A percentile compares a stretch with the other conserved stretches of the same genome.
These are phyloP conservation scores for Asterochloris sp. DNA, from an alignment of 139 green algal genomes.

Conservation along the genomic window DNA sequence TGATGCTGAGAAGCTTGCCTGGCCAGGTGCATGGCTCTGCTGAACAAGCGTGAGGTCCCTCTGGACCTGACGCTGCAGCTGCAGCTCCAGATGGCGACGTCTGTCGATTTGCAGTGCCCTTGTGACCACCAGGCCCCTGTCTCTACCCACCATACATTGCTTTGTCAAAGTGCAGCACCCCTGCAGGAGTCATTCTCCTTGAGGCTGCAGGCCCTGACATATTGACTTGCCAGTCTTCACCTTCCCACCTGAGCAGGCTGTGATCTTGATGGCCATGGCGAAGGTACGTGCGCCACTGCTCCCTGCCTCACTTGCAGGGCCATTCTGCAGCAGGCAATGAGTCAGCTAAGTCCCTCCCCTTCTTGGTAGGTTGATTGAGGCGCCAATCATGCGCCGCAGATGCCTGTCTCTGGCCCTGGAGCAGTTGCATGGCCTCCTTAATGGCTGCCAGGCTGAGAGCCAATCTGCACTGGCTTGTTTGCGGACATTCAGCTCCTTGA, in stretches of 20 bases:
- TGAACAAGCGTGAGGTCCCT: background rate
- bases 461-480: too few species aligned
- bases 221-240: background rate
- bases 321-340: too few species aligned
- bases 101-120: conserved; percentile 20
- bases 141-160: background rate
- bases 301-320: too few species aligned
- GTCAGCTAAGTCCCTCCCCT: too few species aligned
- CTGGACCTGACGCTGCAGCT: conserved; percentile 11
- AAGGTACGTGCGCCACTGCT: too few species aligned
- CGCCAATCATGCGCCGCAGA: too few species aligned
- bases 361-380: too few species aligned
- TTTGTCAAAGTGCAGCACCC: background rate
- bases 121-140: background rate
- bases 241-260: background rate
- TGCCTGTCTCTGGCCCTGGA: too few species aligned
- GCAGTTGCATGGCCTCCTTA: too few species aligned
- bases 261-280: conserved; percentile 17
- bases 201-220: background rate
- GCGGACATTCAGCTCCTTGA: too few species aligned
- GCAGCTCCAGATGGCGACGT: conserved; percentile 14
- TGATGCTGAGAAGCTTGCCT: background rate
- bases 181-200: background rate
- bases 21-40: background rate
- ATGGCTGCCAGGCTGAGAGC: too few species aligned